Conservation (phyloP, 2,329 filamentous ascomycete genomes). For the Piedraia hortae region DNA sequence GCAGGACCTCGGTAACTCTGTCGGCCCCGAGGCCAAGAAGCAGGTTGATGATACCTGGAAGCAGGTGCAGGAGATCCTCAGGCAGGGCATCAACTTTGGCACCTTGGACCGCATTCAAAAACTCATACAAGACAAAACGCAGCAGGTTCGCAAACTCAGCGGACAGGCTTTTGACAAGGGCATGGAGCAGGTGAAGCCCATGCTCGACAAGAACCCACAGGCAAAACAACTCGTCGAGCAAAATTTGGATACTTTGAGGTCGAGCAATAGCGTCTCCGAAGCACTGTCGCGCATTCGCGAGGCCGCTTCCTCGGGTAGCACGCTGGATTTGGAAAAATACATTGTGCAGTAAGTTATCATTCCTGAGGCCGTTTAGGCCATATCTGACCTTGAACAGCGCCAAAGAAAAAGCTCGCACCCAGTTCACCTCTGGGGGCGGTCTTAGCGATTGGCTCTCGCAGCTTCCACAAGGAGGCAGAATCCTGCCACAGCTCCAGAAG, state of each 20-base stretch:
- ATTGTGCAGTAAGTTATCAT: slow-evolving; percentile 19
- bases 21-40: slow-evolving; percentile 52
- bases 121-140: slow-evolving; percentile 40
- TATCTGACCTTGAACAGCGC: slow-evolving; percentile 9
- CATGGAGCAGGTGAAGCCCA: slow-evolving; percentile 37
- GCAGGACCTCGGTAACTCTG: slow-evolving; percentile 39
- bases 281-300: slow-evolving; percentile 34
- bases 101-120: slow-evolving; percentile 28
- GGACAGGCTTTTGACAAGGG: slow-evolving; percentile 46
- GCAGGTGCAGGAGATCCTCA: slow-evolving; percentile 35
- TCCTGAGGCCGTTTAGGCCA: neutral
- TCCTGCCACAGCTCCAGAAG: slow-evolving; percentile 37
- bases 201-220: slow-evolving; percentile 50
- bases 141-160: slow-evolving; percentile 37
- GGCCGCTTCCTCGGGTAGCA: slow-evolving; percentile 32
- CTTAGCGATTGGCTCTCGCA: slow-evolving; percentile 33
- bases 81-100: slow-evolving; percentile 29
- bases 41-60: slow-evolving; percentile 44
- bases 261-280: slow-evolving; percentile 35
- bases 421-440: slow-evolving; percentile 10
- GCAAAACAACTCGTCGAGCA: slow-evolving; percentile 44
- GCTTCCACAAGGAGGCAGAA: slow-evolving; percentile 34
- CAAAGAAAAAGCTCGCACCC: slow-evolving; percentile 30
- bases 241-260: slow-evolving; percentile 39
- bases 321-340: slow-evolving; percentile 31